Base-by-base conservation (phyloP, 768 basidiomycete species). In the Calocybe gangraenosa region DNA sequence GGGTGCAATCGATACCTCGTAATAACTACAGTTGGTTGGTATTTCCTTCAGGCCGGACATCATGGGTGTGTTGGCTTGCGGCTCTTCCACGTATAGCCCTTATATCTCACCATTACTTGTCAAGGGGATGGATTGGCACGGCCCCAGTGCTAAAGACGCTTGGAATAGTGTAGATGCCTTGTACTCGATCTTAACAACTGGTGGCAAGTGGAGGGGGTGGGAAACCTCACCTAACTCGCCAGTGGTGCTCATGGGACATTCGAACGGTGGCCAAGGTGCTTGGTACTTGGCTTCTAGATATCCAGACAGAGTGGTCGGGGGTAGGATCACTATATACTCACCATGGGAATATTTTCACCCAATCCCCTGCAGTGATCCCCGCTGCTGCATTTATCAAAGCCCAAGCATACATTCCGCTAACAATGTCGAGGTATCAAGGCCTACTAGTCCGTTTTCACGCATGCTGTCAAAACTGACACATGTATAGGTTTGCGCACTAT, bases 111-210 rank as follows among this genome's bases (percentile, higher is more conserved):
- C 20, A 37, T 36, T 17, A 30, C 34, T 36, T 14, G 23, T 22
- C 13, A 41, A 90, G 88, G 92, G 92, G 1, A 71, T 93, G 35
- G 93, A 96, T 61, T 95, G 92, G 92, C 93, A 91, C 55, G 93
- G 92, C 0, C 81, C 83, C 3, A 91, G 88, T 56, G 70, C 83
- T 9, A 59, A 64, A 11, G 89, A 93, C 56, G 84, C 78, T 1
- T 88, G 86, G 76, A 61, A 58, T 11, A 65, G 81, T 2, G 64
- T 91, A 5, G 74, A 76, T 20, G 79, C 83, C 2, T 65, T 93
- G 28, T 58, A 62, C 2, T 30, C 22, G 2, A 74, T 89, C 31
- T 56, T 86, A 3, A 51, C 64, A 6, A 42, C 44, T 3, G 60
- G 59, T 13, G 40, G 54, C 18, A 35, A 59, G 3, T 78, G 76